These are phyloP conservation scores for Trichophyton equinum DNA, from an alignment of 2,329 filamentous ascomycete genomes.

Conservation along the genomic window DNA sequence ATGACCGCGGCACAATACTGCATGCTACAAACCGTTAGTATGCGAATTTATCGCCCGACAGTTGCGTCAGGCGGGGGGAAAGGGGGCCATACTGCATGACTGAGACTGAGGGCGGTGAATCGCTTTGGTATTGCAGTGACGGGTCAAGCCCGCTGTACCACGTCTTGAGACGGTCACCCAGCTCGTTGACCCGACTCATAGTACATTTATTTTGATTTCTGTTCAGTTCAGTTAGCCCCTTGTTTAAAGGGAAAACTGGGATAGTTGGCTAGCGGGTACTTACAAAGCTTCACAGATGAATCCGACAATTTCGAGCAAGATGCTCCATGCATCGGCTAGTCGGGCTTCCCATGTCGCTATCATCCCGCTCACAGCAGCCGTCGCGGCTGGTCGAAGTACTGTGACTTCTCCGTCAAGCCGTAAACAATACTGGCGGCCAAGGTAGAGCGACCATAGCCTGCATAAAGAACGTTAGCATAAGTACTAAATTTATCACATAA, in stretches of 20 bases:
- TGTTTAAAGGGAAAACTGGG: neutral
- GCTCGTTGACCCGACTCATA: constrained; percentile 6
- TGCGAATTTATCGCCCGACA: neutral
- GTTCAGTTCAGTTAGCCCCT: neutral
- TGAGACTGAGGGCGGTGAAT: constrained; percentile 5
- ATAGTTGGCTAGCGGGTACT: neutral
- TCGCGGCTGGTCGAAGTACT: neutral
- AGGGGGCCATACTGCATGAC: constrained; percentile 8
- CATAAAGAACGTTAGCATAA: neutral
- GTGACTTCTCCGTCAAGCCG: constrained; percentile 9
- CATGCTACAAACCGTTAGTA: constrained; percentile 2
- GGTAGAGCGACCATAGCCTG: constrained; percentile 13
- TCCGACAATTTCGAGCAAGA: constrained; percentile 9
- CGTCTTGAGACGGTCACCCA: constrained; percentile 8
- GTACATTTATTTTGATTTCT: constrained; percentile 7
- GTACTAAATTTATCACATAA: neutral
- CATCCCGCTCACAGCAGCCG: neutral
- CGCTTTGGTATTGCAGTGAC: constrained; percentile 4
- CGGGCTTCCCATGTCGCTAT: constrained; percentile 5
- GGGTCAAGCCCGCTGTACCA: constrained; percentile 11
- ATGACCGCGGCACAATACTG: constrained; percentile 9
- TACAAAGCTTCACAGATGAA: constrained; percentile 13
- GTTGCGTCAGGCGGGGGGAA: neutral
- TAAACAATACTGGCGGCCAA: constrained; percentile 13
- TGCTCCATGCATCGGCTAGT: constrained; percentile 12